Conservation (phyloP, 352 stramenopile genomes). For the Phytophthora gonapodyides region DNA sequence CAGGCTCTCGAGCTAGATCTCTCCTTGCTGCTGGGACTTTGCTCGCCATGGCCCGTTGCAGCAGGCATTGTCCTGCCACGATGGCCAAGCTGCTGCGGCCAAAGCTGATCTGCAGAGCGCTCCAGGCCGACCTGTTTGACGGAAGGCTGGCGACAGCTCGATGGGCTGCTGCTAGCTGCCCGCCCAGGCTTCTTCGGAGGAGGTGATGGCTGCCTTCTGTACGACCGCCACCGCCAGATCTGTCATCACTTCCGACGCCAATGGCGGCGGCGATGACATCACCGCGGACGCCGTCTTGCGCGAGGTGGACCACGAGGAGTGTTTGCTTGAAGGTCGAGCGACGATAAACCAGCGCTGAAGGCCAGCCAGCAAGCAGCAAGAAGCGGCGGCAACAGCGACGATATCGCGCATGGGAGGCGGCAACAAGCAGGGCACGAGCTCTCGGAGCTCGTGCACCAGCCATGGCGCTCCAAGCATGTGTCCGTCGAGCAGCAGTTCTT, state of each 20-base stretch:
- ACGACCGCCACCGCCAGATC: constrained; percentile 9
- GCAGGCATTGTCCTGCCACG: not conserved
- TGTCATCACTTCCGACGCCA: constrained; percentile 22
- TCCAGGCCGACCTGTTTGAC: constrained; percentile 15
- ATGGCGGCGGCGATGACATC: constrained; percentile 25
- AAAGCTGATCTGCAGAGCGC: not conserved
- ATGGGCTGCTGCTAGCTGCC: constrained; percentile 4
- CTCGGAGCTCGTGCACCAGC: not conserved
- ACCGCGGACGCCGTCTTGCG: not conserved
- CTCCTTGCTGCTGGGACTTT: too few relatives aligned
- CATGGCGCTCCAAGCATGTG: not conserved
- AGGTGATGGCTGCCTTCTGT: not conserved
- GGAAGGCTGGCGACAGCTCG: constrained; percentile 20
- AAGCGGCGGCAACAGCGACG: too few relatives aligned
- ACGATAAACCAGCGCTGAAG: not conserved
- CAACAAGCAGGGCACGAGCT: not conserved
- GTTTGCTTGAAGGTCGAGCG: not conserved
- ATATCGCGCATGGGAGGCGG: too few relatives aligned
- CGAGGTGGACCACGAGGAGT: constrained; percentile 12
- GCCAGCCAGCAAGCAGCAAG: too few relatives aligned
- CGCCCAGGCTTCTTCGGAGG: too few relatives aligned
- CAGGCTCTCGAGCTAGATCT: too few relatives aligned
- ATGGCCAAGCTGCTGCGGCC: constrained; percentile 1
- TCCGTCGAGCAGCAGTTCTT: not conserved
- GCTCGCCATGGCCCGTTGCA: too few relatives aligned